Evolutionary conservation across 176 grass and related monocot genomes (phyloP), one percentile per base, ranked within the genome.

Genomic region (Hordeum vulgare): DNA sequence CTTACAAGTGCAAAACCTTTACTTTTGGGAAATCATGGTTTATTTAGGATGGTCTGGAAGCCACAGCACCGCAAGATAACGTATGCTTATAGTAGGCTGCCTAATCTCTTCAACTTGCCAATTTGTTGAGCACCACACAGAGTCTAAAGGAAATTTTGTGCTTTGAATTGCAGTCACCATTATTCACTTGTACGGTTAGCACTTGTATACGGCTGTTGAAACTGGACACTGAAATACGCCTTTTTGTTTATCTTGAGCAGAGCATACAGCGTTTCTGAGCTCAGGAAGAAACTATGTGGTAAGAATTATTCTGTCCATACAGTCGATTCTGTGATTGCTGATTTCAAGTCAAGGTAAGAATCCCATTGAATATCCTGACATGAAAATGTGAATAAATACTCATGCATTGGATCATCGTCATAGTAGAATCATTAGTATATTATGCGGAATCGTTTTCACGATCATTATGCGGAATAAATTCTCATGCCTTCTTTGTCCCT

Each of bases 201-300:
- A 42, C 71, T 11, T 45, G 7, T 67, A 26, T 70, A 1, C 9
- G 2, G 45, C 21, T 77, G 17, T 64, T 91, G 23, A 77, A 77
- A 88, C 49, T 69, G 37, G 36, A 35, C 6, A 66, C 74, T 88
- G 67, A 87, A 63, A 31, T 49, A 80, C 13, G 24, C 4, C 15
- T 73, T 57, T 51, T 62, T 41, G 12, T 74, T 84, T 72, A 71
- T 74, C 74, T 81, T 74, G 27, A 21, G 33, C 90, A 98, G 96
- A 80, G 80, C 93, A 80, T 95, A 85, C 83, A 93, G 93, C 34
- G 83, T 90, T 66, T 84, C 88, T 67, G 96, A 98, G 73, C 91
- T 98, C 70, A 86, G 80, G 65, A 98, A 95, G 81, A 98, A 98
- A 84, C 85, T 98, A 66, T 20, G 45, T 53, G 85, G 82, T 77